Percentiles rank a stretch among this genome's conserved stretches.
Evolutionary conservation across 306 rosid genomes (phyloP).

Genomic region (Quillaja saponaria): DNA sequence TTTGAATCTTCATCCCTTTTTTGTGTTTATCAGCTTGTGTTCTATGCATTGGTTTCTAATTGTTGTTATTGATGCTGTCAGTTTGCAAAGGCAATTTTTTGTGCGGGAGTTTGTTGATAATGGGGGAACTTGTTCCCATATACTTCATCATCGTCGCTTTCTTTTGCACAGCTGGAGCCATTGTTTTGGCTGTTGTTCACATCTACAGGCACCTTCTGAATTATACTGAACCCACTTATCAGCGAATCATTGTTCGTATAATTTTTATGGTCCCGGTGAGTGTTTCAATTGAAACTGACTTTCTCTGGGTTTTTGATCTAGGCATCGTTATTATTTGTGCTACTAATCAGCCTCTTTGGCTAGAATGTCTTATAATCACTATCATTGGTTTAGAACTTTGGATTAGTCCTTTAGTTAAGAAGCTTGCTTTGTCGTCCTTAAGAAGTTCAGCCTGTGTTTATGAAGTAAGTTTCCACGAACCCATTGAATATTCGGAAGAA

Average conservation of each 20-base stretch:
- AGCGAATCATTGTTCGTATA: constrained; percentile 88
- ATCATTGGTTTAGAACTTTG: no score
- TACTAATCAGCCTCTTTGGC: background rate
- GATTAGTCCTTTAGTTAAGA: no score
- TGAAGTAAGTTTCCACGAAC: no score
- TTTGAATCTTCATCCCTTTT: constrained; percentile 6
- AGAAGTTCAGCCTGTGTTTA: no score
- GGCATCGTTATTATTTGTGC: background rate
- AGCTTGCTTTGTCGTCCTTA: no score
- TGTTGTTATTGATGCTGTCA: background rate
- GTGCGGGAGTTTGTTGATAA: constrained; percentile 16
- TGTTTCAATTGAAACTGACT: background rate
- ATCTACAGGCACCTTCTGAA: constrained; percentile 86
- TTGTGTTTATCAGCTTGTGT: background rate
- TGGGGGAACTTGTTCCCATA: constrained; percentile 64
- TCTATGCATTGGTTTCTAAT: background rate
- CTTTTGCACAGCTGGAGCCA: constrained; percentile 82
- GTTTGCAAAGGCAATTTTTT: constrained; percentile 2
- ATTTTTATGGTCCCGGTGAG: constrained; percentile 96
- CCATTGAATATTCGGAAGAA: no score
- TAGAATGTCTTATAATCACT: no score
- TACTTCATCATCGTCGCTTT: constrained; percentile 67
- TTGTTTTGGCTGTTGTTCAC: constrained; percentile 69
- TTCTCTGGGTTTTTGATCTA: background rate
- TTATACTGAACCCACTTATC: constrained; percentile 95